phyloP scores from a whole-genome alignment of 768 basidiomycete species.

The Solioccasus polychromus region DNA sequence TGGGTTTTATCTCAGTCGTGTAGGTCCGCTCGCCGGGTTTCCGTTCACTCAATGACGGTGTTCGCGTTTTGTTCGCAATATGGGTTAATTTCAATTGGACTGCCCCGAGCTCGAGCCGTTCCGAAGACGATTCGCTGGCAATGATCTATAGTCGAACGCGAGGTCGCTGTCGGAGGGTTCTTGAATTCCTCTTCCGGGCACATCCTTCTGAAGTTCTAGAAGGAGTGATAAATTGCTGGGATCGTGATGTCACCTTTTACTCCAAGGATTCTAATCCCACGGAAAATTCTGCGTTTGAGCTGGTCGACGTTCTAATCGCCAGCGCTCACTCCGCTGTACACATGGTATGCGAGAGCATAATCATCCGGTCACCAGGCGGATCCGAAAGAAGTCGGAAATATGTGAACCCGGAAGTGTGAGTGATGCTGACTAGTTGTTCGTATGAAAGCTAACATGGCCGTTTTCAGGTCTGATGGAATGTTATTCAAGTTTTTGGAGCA shows the following conservation, averaged over 20 bases:
- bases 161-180: constrained; percentile 67
- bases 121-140: constrained; percentile 65
- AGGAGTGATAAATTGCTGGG: constrained; percentile 82
- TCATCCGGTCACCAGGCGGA: constrained; percentile 50
- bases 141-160: constrained; percentile 67
- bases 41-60: constrained; percentile 74
- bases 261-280: constrained; percentile 37
- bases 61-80: constrained; percentile 71
- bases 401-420: constrained; percentile 67
- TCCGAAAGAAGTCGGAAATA: constrained; percentile 62
- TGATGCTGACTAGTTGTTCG: constrained; percentile 3
- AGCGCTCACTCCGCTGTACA: constrained; percentile 86
- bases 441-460: constrained; percentile 2
- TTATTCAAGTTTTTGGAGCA: constrained; percentile 88
- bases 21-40: constrained; percentile 71
- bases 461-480: constrained; percentile 61
- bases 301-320: constrained; percentile 78
- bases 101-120: constrained; percentile 41
- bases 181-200: constrained; percentile 84
- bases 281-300: constrained; percentile 65
- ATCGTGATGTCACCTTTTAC: constrained; percentile 49
- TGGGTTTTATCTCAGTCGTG: constrained; percentile 3
- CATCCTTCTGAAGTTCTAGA: constrained; percentile 82
- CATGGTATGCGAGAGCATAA: constrained; percentile 84
- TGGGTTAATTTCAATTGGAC: constrained; percentile 66